Percentiles rank a stretch among this genome's conserved stretches.
phyloP scores from a whole-genome alignment of 257 asterid species.

The Solanum raphanifolium region DNA sequence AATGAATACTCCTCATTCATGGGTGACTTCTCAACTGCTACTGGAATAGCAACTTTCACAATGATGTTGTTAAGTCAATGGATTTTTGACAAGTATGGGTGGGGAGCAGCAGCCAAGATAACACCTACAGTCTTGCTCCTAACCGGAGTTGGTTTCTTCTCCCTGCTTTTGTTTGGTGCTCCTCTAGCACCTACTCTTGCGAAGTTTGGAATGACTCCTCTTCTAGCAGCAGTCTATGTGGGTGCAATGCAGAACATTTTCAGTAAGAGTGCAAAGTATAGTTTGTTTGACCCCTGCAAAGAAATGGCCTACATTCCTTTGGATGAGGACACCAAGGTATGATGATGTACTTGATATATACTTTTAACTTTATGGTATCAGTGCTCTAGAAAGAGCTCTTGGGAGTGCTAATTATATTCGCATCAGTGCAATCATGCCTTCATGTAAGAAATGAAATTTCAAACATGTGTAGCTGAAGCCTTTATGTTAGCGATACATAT shows the following conservation, averaged over 20 bases:
- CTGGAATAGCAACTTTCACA: slow-evolving; percentile 87
- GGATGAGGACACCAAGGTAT: slow-evolving; percentile 97
- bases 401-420: neutral
- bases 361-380: neutral
- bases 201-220: slow-evolving; percentile 81
- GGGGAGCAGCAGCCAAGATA: slow-evolving; percentile 95
- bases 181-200: slow-evolving; percentile 81
- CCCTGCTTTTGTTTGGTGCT: slow-evolving; percentile 69
- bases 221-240: slow-evolving; percentile 90
- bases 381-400: neutral
- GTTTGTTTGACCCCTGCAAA: slow-evolving; percentile 97
- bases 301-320: slow-evolving; percentile 99
- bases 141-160: slow-evolving; percentile 90
- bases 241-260: slow-evolving; percentile 98
- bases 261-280: slow-evolving; percentile 95
- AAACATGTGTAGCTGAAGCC: neutral
- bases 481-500: neutral
- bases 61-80: slow-evolving; percentile 99
- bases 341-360: neutral
- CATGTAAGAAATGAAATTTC: neutral
- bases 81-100: slow-evolving; percentile 80
- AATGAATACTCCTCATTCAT: slow-evolving; percentile 91
- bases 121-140: slow-evolving; percentile 91
- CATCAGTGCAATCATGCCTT: neutral
- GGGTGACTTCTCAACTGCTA: slow-evolving; percentile 97